Percentiles rank a stretch among this genome's conserved stretches.
Evolutionary conservation across 78 protist species (phyloP).

Genomic region (Dictyostelium purpureum): DNA sequence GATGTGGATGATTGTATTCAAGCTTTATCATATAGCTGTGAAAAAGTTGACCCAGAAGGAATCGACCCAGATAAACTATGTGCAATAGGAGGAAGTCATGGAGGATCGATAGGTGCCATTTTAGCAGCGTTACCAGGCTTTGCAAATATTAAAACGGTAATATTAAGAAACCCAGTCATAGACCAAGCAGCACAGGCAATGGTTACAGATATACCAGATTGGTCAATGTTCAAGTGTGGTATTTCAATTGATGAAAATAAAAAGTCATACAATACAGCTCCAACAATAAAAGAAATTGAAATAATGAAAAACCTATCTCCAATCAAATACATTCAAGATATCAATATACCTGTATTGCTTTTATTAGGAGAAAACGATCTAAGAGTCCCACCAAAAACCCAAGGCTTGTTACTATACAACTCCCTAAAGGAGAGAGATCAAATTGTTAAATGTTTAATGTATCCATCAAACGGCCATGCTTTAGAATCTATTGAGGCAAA

Average conservation of each 20-base stretch:
- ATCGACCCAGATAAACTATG: neutral
- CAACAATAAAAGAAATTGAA: constrained; percentile 14
- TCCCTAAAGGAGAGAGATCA: constrained; percentile 31
- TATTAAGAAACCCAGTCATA: constrained; percentile 76
- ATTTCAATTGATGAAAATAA: neutral
- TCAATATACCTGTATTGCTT: constrained; percentile 18
- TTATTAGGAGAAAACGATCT: constrained; percentile 40
- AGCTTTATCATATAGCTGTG: neutral
- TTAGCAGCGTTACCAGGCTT: no score
- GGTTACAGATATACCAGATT: constrained; percentile 70
- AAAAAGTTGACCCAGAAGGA: neutral
- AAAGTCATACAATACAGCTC: neutral
- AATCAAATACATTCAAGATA: neutral
- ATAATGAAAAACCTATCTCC: constrained; percentile 68
- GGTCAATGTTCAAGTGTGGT: constrained; percentile 63
- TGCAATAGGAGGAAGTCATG: constrained; percentile 60
- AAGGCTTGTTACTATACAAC: constrained; percentile 27
- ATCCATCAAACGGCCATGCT: constrained; percentile 37
- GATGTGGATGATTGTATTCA: constrained; percentile 34
- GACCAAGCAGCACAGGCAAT: constrained; percentile 9
- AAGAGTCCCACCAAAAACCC: constrained; percentile 18
- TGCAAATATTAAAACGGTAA: neutral
- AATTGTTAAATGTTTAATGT: constrained; percentile 27
- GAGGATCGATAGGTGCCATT: constrained; percentile 41
- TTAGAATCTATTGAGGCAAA: constrained; percentile 35